Percentiles rank a stretch among this genome's conserved stretches.
Evolutionary conservation across 2,329 filamentous ascomycete species (phyloP).

Genomic region (Podosphaera leucotricha): DNA sequence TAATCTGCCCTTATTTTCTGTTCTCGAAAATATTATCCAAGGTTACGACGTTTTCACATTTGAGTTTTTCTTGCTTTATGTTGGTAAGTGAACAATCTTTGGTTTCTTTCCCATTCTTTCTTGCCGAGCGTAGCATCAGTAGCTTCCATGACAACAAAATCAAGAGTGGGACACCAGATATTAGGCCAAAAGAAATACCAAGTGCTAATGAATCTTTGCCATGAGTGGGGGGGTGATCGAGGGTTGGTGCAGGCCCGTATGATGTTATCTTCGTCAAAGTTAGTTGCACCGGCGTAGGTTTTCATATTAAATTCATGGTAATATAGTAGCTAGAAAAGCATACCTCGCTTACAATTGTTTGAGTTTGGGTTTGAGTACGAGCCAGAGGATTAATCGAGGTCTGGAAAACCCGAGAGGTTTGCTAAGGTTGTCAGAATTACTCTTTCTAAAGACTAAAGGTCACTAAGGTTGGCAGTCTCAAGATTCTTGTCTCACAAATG

Average conservation of each 20-base stretch:
- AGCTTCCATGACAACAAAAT: not conserved
- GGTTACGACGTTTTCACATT: too few relatives aligned
- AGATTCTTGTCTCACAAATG: not conserved
- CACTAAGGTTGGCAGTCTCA: not conserved
- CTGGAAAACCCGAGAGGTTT: not conserved
- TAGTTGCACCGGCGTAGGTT: not conserved
- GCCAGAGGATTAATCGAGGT: not conserved
- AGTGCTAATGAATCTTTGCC: not conserved
- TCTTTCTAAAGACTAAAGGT: not conserved
- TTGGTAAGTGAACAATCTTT: not conserved
- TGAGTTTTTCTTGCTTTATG: too few relatives aligned
- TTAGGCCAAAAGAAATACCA: not conserved
- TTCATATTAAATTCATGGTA: not conserved
- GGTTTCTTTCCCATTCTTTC: not conserved
- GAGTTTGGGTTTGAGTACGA: not conserved
- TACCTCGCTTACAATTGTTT: not conserved
- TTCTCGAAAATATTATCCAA: too few relatives aligned
- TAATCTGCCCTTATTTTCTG: too few relatives aligned
- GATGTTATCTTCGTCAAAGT: not conserved
- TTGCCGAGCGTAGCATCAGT: not conserved
- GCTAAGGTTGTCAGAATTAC: not conserved
- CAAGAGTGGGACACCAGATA: not conserved
- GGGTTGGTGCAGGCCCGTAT: not conserved
- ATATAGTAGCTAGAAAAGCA: not conserved
- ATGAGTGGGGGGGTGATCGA: not conserved